A percentile compares a stretch with the other conserved stretches of the same genome.
These are phyloP conservation scores for Pleoardoris graminearum DNA, from an alignment of 2,329 filamentous ascomycete species.

Conservation along the genomic window DNA sequence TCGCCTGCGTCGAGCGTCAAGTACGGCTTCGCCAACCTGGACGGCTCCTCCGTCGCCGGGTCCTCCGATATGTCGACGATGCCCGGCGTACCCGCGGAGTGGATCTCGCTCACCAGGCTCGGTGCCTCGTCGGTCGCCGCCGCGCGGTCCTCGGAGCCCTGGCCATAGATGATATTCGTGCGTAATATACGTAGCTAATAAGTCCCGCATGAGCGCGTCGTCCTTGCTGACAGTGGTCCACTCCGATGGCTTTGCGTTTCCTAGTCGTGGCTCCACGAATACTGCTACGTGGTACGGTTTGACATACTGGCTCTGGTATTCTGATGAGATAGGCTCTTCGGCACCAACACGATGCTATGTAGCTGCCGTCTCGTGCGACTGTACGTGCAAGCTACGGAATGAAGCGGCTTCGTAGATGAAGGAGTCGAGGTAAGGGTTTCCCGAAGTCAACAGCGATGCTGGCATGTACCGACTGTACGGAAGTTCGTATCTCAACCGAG, in stretches of 20 bases:
- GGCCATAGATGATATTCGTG: not conserved
- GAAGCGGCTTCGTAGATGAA: conserved; percentile 5
- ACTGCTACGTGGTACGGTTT: not conserved
- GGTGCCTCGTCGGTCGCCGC: too few relatives aligned
- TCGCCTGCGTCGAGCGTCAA: too few relatives aligned
- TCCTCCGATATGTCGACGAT: too few relatives aligned
- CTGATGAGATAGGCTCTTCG: not conserved
- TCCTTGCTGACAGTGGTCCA: not conserved
- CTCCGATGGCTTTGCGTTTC: not conserved
- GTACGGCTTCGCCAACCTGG: too few relatives aligned
- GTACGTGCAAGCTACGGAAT: not conserved
- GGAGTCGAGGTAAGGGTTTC: conserved; percentile 4
- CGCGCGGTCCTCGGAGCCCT: not conserved
- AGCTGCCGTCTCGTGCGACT: not conserved
- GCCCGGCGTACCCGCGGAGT: too few relatives aligned
- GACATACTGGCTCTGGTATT: not conserved
- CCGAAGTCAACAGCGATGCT: conserved; percentile 2
- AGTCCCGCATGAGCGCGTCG: not conserved
- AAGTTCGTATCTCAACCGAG: conserved; percentile 3
- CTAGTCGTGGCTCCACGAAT: not conserved
- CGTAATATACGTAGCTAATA: not conserved
- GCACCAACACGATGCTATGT: not conserved
- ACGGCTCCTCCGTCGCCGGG: too few relatives aligned
- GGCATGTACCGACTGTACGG: conserved; percentile 3
- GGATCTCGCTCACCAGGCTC: too few relatives aligned